phyloP scores from a whole-genome alignment of 1,139 yeast species.

The Diutina sp. region DNA sequence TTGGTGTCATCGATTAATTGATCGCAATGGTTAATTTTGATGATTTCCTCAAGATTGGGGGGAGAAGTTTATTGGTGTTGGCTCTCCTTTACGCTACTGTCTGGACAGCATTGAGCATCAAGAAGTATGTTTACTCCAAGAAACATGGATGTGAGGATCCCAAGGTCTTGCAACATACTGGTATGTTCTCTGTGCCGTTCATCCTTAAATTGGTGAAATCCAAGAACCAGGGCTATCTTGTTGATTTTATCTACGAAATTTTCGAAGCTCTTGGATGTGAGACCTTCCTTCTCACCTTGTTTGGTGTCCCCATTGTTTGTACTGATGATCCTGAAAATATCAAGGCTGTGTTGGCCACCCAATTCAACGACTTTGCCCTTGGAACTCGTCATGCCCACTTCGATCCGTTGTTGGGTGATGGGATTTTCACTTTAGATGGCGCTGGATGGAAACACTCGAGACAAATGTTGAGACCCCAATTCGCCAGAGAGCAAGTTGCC shows the following conservation, averaged over 20 bases:
- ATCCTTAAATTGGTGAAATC: not conserved
- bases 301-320: not conserved
- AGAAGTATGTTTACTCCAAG: not conserved
- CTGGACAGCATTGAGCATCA: not conserved
- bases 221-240: slow-evolving; percentile 1
- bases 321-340: slow-evolving; percentile 3
- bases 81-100: not conserved
- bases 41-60: not conserved
- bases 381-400: slow-evolving; percentile 2
- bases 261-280: not conserved
- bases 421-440: slow-evolving; percentile 21
- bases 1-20: not conserved
- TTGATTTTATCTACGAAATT: not conserved
- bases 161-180: not conserved
- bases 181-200: not conserved
- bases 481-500: slow-evolving; percentile 40
- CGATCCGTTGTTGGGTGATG: slow-evolving; percentile 2
- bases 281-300: not conserved
- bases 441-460: slow-evolving; percentile 47
- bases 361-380: slow-evolving; percentile 3
- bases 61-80: not conserved
- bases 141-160: not conserved
- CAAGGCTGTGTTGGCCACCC: slow-evolving; percentile 3
- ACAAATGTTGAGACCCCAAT: slow-evolving; percentile 47
- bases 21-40: not conserved